Conservation (phyloP, 352 stramenopile genomes). For the Globisporangium spiculum region DNA sequence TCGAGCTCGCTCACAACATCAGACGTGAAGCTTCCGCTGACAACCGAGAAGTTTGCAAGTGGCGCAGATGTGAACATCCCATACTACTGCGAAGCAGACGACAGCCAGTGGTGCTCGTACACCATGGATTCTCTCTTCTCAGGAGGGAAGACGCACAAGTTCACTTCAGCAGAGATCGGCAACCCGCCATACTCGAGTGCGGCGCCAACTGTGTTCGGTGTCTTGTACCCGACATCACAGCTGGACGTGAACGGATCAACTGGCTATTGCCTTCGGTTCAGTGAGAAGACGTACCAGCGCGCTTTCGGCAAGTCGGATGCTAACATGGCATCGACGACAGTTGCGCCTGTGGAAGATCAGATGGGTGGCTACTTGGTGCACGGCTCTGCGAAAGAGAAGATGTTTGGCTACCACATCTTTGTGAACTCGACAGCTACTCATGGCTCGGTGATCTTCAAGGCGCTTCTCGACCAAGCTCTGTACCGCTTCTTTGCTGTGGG, state of each 20-base stretch:
- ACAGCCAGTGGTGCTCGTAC: constrained; percentile 45
- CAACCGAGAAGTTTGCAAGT: constrained; percentile 29
- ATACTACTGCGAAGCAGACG: constrained; percentile 49
- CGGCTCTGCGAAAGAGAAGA: constrained; percentile 71
- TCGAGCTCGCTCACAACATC: constrained; percentile 44
- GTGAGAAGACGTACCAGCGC: constrained; percentile 23
- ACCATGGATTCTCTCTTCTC: constrained; percentile 34
- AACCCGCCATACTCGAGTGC: constrained; percentile 20
- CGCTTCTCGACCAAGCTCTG: constrained; percentile 45
- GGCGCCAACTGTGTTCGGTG: constrained; percentile 24
- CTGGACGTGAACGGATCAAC: constrained; percentile 11
- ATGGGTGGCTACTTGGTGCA: constrained; percentile 30
- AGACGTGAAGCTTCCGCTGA: constrained; percentile 46
- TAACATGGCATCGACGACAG: constrained; percentile 36
- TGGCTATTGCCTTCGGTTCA: constrained; percentile 29
- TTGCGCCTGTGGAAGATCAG: constrained; percentile 26
- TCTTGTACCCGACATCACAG: constrained; percentile 24
- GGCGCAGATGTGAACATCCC: constrained; percentile 33
- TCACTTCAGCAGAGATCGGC: constrained; percentile 18
- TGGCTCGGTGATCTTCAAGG: constrained; percentile 45
- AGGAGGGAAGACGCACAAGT: constrained; percentile 24
- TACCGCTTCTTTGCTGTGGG: constrained; percentile 43
- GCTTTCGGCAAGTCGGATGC: constrained; percentile 14
- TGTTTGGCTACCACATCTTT: constrained; percentile 50
- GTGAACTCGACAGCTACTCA: constrained; percentile 51